A percentile compares a stretch with the other conserved stretches of the same genome.
Evolutionary conservation across 2,329 filamentous ascomycete species (phyloP).

Genomic region (Leptosphaerulina australis): DNA sequence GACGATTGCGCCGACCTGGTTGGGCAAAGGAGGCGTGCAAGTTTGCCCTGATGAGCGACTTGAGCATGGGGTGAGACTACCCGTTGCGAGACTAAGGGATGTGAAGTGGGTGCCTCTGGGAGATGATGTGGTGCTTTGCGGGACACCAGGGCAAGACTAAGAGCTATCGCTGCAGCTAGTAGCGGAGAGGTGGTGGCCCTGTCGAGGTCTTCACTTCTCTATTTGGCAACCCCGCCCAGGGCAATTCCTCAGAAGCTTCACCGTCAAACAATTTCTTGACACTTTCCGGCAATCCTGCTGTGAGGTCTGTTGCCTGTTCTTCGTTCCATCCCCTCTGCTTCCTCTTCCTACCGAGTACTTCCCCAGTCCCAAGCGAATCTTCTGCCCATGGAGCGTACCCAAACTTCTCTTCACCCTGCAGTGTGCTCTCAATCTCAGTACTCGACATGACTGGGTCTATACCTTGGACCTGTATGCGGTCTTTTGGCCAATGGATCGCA

Average conservation of each 20-base stretch:
- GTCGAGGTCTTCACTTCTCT: background rate
- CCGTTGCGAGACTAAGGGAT: conserved; percentile 68
- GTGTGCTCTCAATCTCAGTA: conserved; percentile 44
- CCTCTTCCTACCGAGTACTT: conserved; percentile 48
- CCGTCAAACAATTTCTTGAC: conserved; percentile 38
- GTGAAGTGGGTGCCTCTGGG: conserved; percentile 79
- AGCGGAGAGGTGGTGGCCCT: conserved; percentile 12
- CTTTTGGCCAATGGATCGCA: conserved; percentile 52
- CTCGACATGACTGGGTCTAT: conserved; percentile 53
- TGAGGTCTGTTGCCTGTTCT: conserved; percentile 22
- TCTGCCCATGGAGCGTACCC: conserved; percentile 48
- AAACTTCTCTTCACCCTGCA: conserved; percentile 45
- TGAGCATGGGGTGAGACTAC: conserved; percentile 56
- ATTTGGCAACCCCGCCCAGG: conserved; percentile 29
- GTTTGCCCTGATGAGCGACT: conserved; percentile 71
- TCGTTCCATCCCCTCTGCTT: conserved; percentile 49
- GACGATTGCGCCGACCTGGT: conserved; percentile 86
- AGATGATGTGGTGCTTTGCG: conserved; percentile 82
- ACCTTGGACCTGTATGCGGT: conserved; percentile 51
- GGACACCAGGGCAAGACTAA: conserved; percentile 54
- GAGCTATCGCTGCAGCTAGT: conserved; percentile 5
- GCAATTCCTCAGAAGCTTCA: conserved; percentile 27
- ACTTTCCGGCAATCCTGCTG: conserved; percentile 34
- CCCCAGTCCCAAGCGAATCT: conserved; percentile 49
- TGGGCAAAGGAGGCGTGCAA: conserved; percentile 81